Percentiles rank a stretch among this genome's conserved stretches.
Conservation (phyloP, 106 monocot species). For the Iris macrosiphon region DNA sequence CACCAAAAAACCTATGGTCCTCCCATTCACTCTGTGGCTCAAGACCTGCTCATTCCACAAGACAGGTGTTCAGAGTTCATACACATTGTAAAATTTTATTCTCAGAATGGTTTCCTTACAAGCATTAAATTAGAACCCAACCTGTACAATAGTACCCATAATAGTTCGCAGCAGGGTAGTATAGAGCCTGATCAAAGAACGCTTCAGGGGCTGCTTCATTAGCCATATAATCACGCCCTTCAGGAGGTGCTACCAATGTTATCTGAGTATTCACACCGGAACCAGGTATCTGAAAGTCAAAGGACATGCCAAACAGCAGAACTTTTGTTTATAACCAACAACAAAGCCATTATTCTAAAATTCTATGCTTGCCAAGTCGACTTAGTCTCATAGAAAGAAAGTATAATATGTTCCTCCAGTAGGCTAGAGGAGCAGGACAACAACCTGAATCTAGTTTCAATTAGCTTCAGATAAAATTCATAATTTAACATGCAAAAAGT, state of each 20-base stretch:
- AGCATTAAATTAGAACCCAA: conserved; percentile 2
- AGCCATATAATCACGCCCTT: conserved; percentile 23
- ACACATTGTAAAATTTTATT: background rate
- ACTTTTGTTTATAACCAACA: background rate
- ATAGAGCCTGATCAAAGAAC: conserved; percentile 46
- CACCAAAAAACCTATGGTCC: conserved; percentile 20
- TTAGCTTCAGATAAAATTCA: too few species aligned
- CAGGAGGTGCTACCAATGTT: conserved; percentile 16
- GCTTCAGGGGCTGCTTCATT: conserved; percentile 40
- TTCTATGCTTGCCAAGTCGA: too few species aligned
- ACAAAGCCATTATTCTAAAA: background rate
- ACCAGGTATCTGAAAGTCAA: conserved; percentile 32
- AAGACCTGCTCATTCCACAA: conserved; percentile 26
- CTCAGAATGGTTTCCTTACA: background rate
- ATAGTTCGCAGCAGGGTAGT: conserved; percentile 54
- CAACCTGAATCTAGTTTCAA: too few species aligned
- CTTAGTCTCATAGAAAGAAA: background rate
- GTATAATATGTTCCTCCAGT: too few species aligned
- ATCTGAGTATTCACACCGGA: conserved; percentile 15
- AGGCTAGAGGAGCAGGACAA: too few species aligned
- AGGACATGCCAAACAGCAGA: background rate
- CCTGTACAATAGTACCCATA: conserved; percentile 68
- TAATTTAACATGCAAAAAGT: too few species aligned
- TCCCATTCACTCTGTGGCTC: conserved; percentile 57
- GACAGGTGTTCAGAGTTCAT: background rate